Evolutionary conservation across 2,329 filamentous ascomycete species (phyloP).

Genomic region (Chaetomium sp.): DNA sequence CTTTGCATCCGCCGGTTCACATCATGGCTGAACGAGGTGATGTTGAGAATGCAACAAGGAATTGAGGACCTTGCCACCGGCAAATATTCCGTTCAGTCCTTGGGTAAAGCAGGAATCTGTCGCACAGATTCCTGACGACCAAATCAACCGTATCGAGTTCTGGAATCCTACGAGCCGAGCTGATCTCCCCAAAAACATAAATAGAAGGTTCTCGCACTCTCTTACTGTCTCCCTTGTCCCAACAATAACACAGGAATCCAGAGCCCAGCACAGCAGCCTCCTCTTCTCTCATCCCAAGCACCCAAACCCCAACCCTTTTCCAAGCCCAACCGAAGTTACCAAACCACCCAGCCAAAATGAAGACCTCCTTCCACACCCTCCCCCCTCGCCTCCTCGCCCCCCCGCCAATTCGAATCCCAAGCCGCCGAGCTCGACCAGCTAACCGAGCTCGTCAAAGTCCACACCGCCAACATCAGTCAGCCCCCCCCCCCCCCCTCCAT

Average conservation of each 20-base stretch:
- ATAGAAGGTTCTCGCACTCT: not conserved
- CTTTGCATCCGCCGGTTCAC: not conserved
- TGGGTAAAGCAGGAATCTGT: not conserved
- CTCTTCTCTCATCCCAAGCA: not conserved
- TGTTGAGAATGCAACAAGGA: slow-evolving; percentile 9
- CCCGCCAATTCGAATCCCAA: slow-evolving; percentile 34
- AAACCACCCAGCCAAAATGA: slow-evolving; percentile 32
- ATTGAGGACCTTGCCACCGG: slow-evolving; percentile 21
- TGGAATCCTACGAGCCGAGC: too few relatives aligned
- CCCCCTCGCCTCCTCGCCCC: slow-evolving; percentile 30
- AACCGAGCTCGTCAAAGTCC: slow-evolving; percentile 29
- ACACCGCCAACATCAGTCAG: slow-evolving; percentile 39
- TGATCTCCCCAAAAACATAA: not conserved
- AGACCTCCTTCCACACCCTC: slow-evolving; percentile 34
- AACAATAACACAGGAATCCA: not conserved
- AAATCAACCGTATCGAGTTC: not conserved
- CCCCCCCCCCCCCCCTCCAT: not conserved
- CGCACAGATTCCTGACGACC: too few relatives aligned
- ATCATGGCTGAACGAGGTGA: slow-evolving; percentile 8
- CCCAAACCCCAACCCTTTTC: not conserved
- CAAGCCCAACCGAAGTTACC: not conserved
- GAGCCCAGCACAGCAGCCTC: not conserved
- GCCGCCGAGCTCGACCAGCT: slow-evolving; percentile 33
- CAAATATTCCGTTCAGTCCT: not conserved
- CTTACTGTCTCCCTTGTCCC: not conserved